Evolutionary conservation across 371 early-diverging fungal genomes (phyloP), one percentile per base, ranked within the genome.

Genomic region (Gilbertella persicaria): DNA sequence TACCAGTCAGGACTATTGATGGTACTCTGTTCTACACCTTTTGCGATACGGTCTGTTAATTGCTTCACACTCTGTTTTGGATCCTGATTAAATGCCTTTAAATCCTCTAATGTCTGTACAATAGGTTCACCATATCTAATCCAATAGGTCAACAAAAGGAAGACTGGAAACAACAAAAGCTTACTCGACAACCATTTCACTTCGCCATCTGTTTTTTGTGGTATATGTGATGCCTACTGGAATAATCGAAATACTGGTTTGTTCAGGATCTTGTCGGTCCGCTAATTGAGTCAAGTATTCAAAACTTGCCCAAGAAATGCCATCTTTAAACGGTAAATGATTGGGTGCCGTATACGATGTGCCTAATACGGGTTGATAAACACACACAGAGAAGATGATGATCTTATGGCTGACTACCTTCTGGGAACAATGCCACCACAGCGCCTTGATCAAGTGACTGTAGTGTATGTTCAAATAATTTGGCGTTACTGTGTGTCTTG

Each of bases 1-100:
- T 68, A 80, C 82, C 80, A 80, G 55, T 77, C 79, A 13, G 69
- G 75, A 19, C 79, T 78, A 59, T 83, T 83, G 41, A 83, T 71
- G 12, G 82, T 83, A 33, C 79, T 63, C 35, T 58, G 45, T 55
- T 73, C 69, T 6, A 78, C 76, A n/a, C 71, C 77, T 28, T 70
- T 48, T 17, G 69, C 72, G 19, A 83, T 75, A 12, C 63, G 60
- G 17, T 50, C 61, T 24, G 82, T 83, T 50, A 83, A 62, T 45
- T 50, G 20, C 55, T 81, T 83, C 0, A 82, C 84, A 0, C 69
- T 47, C 2, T 55, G 19, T 29, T 75, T 75, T 13, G 73, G 61
- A 40, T 81, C 74, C 1, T 43, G 38, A 29, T 68, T 50, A 44
- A 80, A 83, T 17, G 66, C 64, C 23, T 64, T 41, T 5, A 73